Evolutionary conservation across 164 flowering plant genomes (phyloP), one percentile per base, ranked within the genome.

Genomic region (Macadamia tetraphylla): DNA sequence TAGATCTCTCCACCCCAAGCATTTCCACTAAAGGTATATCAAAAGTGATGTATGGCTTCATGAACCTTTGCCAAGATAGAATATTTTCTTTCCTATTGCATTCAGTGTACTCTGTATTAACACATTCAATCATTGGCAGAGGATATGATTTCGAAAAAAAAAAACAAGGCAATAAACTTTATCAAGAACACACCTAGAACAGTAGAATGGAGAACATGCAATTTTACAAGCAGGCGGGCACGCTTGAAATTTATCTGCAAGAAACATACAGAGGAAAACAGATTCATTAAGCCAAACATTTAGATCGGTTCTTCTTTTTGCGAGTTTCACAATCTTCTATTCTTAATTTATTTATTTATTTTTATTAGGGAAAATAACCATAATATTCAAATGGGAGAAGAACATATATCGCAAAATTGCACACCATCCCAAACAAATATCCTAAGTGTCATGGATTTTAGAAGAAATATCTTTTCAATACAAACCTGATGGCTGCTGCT

Each of bases 171-270:
- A 56, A 66, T 53, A 58, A 32, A 11, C 10, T 53, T 42, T 46
- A 8, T 8, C 11, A 53, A 63, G 63, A 40, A 1, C 64, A n/a
- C 75, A 91, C 98, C 98, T 65, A 84, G 93, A 69, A 90, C 86
- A 46, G 58, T 52, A 29, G 91, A 78, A 73, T 77, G 68, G 51
- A 73, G 18, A 63, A 91, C 75, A 74, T 91, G 92, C 48, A 91
- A 82, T 72, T 85, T 81, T 59, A 81, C 92, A 72, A 91, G 81
- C 43, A 88, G 79, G 29, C 97, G 90, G 62, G 95, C 98, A 65
- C 97, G 96, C 81, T 94, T 94, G 60, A 90, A 82, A 78, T 94
- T 94, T 79, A 94, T 85, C 98, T 94, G 91, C 62, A 48, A 74
- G 55, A 61, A 68, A 70, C 9, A 11, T 35, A 35, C 40, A 65